Percentiles rank a stretch among this genome's conserved stretches.
Evolutionary conservation across 495 filamentous ascomycete genomes (phyloP).

Genomic region (Astrothelium subdiscretum): DNA sequence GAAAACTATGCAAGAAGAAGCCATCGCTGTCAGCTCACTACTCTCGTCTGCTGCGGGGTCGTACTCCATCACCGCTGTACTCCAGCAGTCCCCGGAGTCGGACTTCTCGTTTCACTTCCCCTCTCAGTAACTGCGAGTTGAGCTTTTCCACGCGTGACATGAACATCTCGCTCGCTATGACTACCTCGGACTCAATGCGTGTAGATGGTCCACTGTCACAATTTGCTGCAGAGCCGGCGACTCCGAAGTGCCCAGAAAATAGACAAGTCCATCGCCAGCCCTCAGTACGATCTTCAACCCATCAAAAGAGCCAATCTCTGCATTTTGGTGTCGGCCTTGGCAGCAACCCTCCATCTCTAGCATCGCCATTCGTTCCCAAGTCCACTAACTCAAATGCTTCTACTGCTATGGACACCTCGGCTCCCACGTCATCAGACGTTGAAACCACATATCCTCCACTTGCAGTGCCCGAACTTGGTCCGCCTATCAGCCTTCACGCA

Average conservation of each 20-base stretch:
- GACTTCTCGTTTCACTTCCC: slow-evolving; percentile 22
- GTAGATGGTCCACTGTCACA: slow-evolving; percentile 57
- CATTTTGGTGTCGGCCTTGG: slow-evolving; percentile 29
- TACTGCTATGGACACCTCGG: neutral
- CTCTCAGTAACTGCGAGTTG: slow-evolving; percentile 25
- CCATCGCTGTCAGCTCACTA: slow-evolving; percentile 56
- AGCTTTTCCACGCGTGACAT: slow-evolving; percentile 64
- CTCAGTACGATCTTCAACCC: slow-evolving; percentile 20
- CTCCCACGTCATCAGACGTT: neutral
- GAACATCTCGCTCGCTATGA: slow-evolving; percentile 70
- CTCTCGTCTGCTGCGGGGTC: slow-evolving; percentile 58
- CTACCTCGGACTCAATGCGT: slow-evolving; percentile 70
- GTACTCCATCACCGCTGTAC: slow-evolving; percentile 61
- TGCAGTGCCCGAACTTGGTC: neutral
- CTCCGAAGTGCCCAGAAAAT: slow-evolving; percentile 5
- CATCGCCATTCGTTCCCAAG: slow-evolving; percentile 14
- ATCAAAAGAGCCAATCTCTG: slow-evolving; percentile 33
- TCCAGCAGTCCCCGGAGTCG: slow-evolving; percentile 25
- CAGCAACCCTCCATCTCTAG: slow-evolving; percentile 7
- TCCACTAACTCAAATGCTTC: neutral
- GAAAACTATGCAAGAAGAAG: slow-evolving; percentile 69
- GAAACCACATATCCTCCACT: neutral
- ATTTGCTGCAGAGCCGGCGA: slow-evolving; percentile 34
- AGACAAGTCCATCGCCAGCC: slow-evolving; percentile 11
- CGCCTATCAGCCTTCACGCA: slow-evolving; percentile 22